A percentile compares a stretch with the other conserved stretches of the same genome.
phyloP scores from a whole-genome alignment of 108 stramenopile species.

The Skeletonema marinoi region DNA sequence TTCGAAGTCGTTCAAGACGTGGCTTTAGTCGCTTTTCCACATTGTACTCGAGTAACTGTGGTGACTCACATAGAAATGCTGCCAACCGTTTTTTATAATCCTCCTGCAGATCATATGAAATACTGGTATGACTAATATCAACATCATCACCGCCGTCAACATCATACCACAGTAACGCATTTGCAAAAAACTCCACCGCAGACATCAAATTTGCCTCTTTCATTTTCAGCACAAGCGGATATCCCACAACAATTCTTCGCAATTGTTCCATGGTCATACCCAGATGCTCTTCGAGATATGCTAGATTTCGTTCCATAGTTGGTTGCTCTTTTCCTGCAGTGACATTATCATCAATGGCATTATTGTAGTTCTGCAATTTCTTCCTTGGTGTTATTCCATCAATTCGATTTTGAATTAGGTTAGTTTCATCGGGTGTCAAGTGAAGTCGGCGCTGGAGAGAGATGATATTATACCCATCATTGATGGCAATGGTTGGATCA shows the following conservation, averaged over 20 bases:
- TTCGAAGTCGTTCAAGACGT: conserved; percentile 20
- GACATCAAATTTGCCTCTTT: conserved; percentile 11
- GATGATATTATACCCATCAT: too few species aligned
- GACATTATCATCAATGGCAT: not conserved
- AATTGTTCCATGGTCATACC: conserved; percentile 3
- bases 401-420: not conserved
- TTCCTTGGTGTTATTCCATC: conserved; percentile 10
- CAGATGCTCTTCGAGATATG: conserved; percentile 20
- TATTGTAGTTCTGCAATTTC: not conserved
- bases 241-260: conserved; percentile 11
- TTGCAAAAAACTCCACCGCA: conserved; percentile 10
- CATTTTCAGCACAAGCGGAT: conserved; percentile 13
- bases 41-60: conserved; percentile 22
- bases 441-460: not conserved
- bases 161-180: conserved; percentile 7
- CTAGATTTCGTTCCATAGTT: conserved; percentile 8
- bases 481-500: too few species aligned
- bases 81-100: not conserved
- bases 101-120: not conserved
- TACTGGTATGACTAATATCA: not conserved
- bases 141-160: not conserved
- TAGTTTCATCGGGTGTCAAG: conserved; percentile 4
- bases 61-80: conserved; percentile 7
- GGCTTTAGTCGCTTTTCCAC: conserved; percentile 16
- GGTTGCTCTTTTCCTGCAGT: not conserved